Evolutionary conservation across 805 yeast species (phyloP), one percentile per base, ranked within the genome.

Genomic region (Pichia deserticola): DNA sequence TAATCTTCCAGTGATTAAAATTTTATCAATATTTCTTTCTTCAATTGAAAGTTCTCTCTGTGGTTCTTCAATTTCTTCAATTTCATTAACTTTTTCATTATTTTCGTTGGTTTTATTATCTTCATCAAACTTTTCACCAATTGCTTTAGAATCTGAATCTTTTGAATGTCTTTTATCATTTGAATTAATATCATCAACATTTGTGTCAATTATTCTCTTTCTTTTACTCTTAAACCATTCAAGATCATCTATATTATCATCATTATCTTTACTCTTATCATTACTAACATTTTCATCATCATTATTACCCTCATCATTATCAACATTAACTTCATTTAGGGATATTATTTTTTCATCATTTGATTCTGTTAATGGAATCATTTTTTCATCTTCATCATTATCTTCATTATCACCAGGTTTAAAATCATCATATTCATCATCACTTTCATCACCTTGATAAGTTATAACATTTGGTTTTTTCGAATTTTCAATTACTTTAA

Each of bases 171-270:
- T 7, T 7, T 39, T 38, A 12, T 35, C 3, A 9, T 33, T 33
- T 10, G 4, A n/a, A 13, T 11, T 48, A 32, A 56, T 54, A 10
- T 52, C 54, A 9, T 41, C 53, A 28, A 56, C 67, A 37, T 66
- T 71, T 44, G 66, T 65, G 39, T 81, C 88, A 54, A 69, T 76
- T 51, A 90, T 86, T 62, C 93, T 78, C 27, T 75, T 78, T 65
- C 93, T 77, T 64, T 86, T 81, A 57, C 76, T 77, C 60, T 82
- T 81, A 52, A 90, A 75, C 98, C 98, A 90, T 50, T 90, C 96
- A 47, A 86, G 67, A 69, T 90, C 96, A 12, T 89, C 76, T 12
- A 86, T 74, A 59, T 67, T 50, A 75, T 79, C 52, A 57, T 55
- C 50, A 5, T 42, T 39, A 5, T 60, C 63, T 6, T 57, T 61